phyloP scores from a whole-genome alignment of 768 basidiomycete species.

The Mycena floridula region DNA sequence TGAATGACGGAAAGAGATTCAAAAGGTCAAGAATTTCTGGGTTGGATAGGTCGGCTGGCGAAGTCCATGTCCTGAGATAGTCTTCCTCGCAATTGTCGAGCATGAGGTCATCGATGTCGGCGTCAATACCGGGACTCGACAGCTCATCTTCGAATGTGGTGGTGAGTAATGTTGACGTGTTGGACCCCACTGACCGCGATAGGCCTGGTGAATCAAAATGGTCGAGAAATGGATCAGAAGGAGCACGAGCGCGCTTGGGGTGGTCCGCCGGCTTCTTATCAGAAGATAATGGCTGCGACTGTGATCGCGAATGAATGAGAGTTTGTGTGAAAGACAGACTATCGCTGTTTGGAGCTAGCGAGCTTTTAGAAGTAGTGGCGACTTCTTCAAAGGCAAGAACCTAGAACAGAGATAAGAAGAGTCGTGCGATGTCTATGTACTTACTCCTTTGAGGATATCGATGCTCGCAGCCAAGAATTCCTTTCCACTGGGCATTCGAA shows the following conservation, averaged over 20 bases:
- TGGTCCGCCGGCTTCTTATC: constrained; percentile 37
- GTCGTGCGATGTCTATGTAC: constrained; percentile 23
- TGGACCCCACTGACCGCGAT: constrained; percentile 49
- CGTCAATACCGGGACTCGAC: constrained; percentile 29
- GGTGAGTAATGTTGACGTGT: constrained; percentile 32
- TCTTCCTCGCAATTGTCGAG: constrained; percentile 34
- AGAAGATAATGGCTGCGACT: constrained; percentile 48
- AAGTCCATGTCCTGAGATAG: constrained; percentile 73
- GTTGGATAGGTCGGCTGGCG: constrained; percentile 68
- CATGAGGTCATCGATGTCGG: constrained; percentile 28
- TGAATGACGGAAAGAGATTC: constrained; percentile 71
- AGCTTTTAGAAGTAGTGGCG: constrained; percentile 29
- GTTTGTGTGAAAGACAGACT: constrained; percentile 31
- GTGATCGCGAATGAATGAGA: constrained; percentile 45
- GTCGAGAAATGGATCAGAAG: constrained; percentile 78
- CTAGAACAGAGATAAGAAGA: constrained; percentile 14
- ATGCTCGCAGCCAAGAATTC: constrained; percentile 94
- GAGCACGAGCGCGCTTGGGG: constrained; percentile 63
- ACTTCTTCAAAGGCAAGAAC: constrained; percentile 70
- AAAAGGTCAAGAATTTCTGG: constrained; percentile 66
- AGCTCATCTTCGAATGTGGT: constrained; percentile 35
- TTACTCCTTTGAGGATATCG: constrained; percentile 82
- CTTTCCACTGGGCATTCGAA: constrained; percentile 58
- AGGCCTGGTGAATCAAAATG: constrained; percentile 56
- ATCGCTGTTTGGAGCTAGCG: constrained; percentile 23